Conservation (phyloP, 768 basidiomycete species). For the Lactarius hatsudake region DNA sequence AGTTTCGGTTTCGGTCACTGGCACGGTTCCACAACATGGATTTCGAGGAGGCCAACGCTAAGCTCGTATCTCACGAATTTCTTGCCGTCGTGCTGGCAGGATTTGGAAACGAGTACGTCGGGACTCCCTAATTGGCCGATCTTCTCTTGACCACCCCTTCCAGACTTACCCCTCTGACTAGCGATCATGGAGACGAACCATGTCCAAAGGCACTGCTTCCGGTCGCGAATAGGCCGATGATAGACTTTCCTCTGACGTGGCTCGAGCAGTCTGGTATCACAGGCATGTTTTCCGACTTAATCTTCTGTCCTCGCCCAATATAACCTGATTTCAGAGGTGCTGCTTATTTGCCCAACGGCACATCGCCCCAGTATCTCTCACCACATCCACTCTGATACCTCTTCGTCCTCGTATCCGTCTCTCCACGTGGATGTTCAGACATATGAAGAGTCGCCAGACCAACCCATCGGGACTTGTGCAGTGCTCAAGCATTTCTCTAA, state of each 20-base stretch:
- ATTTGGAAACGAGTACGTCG: slow-evolving; percentile 82
- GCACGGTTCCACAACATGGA: slow-evolving; percentile 48
- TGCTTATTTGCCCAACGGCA: slow-evolving; percentile 77
- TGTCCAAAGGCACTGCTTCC: slow-evolving; percentile 87
- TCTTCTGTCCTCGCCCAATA: slow-evolving; percentile 19
- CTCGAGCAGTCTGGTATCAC: slow-evolving; percentile 81
- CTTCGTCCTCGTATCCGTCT: slow-evolving; percentile 56
- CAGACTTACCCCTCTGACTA: slow-evolving; percentile 72
- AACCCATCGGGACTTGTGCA: slow-evolving; percentile 65
- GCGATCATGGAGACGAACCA: slow-evolving; percentile 73
- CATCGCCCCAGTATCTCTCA: slow-evolving; percentile 78
- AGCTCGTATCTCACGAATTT: slow-evolving; percentile 68
- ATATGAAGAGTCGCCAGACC: slow-evolving; percentile 69
- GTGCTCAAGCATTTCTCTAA: slow-evolving; percentile 73
- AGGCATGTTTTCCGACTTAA: slow-evolving; percentile 46
- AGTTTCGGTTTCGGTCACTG: not conserved
- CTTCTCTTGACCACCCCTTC: slow-evolving; percentile 10
- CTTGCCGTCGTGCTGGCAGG: slow-evolving; percentile 86
- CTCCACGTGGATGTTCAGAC: slow-evolving; percentile 76
- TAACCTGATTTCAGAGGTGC: slow-evolving; percentile 55
- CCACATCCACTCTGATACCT: slow-evolving; percentile 76
- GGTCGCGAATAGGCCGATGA: slow-evolving; percentile 82
- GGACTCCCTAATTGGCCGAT: not conserved
- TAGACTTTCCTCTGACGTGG: slow-evolving; percentile 84
- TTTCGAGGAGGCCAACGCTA: slow-evolving; percentile 50